These are phyloP conservation scores for Teunomyces pallodes DNA, from an alignment of 805 yeast species.

Conservation along the genomic window DNA sequence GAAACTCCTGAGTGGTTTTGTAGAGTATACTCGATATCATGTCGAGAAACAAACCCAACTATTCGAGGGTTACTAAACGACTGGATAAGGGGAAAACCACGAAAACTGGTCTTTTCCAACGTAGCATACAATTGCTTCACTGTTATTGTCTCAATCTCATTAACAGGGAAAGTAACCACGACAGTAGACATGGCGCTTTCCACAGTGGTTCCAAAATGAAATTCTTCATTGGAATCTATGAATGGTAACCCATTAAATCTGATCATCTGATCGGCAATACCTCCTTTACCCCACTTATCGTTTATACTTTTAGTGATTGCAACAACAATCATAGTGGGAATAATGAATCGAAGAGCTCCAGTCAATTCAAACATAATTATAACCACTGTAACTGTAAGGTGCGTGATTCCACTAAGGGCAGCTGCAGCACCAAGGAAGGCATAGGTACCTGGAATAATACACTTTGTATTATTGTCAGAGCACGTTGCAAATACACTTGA, in stretches of 20 bases:
- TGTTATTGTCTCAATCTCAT: conserved; percentile 25
- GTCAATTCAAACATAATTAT: conserved; percentile 83
- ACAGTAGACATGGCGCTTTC: conserved; percentile 63
- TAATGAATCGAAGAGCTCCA: conserved; percentile 86
- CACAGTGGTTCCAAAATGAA: conserved; percentile 42
- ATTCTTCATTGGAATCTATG: conserved; percentile 70
- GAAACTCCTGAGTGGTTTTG: conserved; percentile 16
- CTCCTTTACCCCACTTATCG: conserved; percentile 73
- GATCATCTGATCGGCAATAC: conserved; percentile 96
- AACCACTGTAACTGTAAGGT: conserved; percentile 87
- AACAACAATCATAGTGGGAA: conserved; percentile 96
- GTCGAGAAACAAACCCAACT: conserved; percentile 45
- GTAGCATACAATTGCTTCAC: conserved; percentile 32
- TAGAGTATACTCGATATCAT: conserved; percentile 35
- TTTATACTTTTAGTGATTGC: conserved; percentile 81
- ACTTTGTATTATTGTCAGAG: conserved; percentile 28
- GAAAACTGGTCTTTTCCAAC: conserved; percentile 31
- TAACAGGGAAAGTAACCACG: conserved; percentile 36
- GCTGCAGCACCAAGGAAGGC: conserved; percentile 97
- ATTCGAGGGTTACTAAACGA: conserved; percentile 36
- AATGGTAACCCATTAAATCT: conserved; percentile 83
- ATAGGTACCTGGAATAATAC: conserved; percentile 91
- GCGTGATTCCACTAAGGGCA: conserved; percentile 90
- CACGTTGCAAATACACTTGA: conserved; percentile 34
- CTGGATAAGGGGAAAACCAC: conserved; percentile 55